These are phyloP conservation scores for Phialophora tarda DNA, from an alignment of 2,329 filamentous ascomycete species.

Conservation along the genomic window DNA sequence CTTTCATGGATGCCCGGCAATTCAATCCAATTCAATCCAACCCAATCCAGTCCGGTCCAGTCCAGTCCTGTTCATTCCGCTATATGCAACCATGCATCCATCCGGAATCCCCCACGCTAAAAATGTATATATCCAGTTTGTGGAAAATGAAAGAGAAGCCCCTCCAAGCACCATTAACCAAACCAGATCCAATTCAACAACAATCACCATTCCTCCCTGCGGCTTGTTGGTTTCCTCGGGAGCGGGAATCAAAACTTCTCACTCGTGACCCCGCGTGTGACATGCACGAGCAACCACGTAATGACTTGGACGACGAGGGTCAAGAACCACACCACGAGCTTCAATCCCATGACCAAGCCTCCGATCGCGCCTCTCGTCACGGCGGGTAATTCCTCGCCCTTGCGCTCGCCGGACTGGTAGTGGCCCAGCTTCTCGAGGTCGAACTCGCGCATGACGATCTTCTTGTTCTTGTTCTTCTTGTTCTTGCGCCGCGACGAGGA, in stretches of 20 bases:
- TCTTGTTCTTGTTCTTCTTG: conserved; percentile 41
- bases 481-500: conserved; percentile 13
- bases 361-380: conserved; percentile 46
- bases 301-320: conserved; percentile 49
- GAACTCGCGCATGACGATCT: conserved; percentile 51
- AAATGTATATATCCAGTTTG: too few species aligned
- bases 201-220: neutral
- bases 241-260: conserved; percentile 46
- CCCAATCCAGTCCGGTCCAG: neutral
- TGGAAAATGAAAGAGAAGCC: neutral
- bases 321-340: conserved; percentile 47
- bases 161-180: neutral
- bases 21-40: neutral
- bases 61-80: too few species aligned
- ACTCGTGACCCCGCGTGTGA: conserved; percentile 49
- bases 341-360: conserved; percentile 48
- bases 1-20: neutral
- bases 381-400: conserved; percentile 50
- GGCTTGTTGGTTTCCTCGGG: too few species aligned
- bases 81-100: neutral
- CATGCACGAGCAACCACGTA: conserved; percentile 49
- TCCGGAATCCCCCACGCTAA: too few species aligned
- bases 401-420: conserved; percentile 46
- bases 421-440: conserved; percentile 54
- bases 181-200: neutral